These are phyloP conservation scores for Solanum paucissectum DNA, from an alignment of 257 asterid species.

Conservation along the genomic window DNA sequence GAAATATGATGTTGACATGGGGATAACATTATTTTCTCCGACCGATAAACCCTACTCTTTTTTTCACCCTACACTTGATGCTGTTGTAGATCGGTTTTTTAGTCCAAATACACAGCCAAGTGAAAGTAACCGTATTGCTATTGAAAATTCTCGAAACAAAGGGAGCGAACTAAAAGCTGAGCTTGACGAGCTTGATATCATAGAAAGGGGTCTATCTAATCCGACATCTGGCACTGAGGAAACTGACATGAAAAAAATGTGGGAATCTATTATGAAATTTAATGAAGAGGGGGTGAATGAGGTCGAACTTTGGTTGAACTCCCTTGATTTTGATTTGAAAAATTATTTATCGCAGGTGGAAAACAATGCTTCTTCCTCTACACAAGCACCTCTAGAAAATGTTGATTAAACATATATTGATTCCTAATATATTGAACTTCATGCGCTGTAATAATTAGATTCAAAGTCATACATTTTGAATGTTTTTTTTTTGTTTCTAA, in stretches of 20 bases:
- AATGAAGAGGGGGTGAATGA: not conserved
- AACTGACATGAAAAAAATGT: not conserved
- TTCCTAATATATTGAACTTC: not conserved
- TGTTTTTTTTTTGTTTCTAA: not conserved
- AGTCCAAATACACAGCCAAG: not conserved
- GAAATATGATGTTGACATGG: conserved; percentile 16
- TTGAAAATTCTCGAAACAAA: not conserved
- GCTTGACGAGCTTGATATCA: not conserved
- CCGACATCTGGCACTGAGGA: not conserved
- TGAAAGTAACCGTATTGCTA: not conserved
- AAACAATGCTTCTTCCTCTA: not conserved
- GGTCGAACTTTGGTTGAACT: not conserved
- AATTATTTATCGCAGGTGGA: not conserved
- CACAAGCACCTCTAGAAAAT: not conserved
- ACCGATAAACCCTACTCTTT: conserved; percentile 31
- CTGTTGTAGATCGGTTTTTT: not conserved
- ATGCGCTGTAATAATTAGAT: not conserved
- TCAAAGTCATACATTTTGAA: not conserved
- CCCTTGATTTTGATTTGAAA: not conserved
- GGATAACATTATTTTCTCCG: conserved; percentile 21
- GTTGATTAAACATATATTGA: not conserved
- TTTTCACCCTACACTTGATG: conserved; percentile 25
- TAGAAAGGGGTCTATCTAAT: not conserved
- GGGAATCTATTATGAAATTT: not conserved
- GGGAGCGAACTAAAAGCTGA: not conserved